These are phyloP conservation scores for Pisolithus albus DNA, from an alignment of 768 basidiomycete genomes.

Conservation along the genomic window DNA sequence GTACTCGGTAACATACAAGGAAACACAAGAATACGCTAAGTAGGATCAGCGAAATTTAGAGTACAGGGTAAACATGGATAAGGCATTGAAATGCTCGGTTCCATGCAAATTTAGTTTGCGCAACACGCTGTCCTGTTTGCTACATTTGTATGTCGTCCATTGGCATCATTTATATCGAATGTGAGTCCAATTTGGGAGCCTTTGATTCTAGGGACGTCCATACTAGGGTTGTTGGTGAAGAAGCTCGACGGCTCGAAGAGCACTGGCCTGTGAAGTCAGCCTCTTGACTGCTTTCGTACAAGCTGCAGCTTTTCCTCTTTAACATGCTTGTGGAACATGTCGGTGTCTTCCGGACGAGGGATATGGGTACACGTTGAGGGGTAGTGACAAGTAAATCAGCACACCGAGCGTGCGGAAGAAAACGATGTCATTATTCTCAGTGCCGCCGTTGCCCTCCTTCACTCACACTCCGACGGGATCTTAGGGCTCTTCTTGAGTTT, in stretches of 20 bases:
- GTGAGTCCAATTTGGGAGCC: constrained; percentile 60
- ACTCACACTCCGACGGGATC: constrained; percentile 77
- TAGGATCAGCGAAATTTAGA: too few relatives aligned
- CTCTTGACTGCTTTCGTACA: too few relatives aligned
- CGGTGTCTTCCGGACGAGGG: too few relatives aligned
- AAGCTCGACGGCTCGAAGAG: constrained; percentile 78
- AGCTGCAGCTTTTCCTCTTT: too few relatives aligned
- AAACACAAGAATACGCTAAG: too few relatives aligned
- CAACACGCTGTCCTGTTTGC: constrained; percentile 13
- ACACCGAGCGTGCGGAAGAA: constrained; percentile 68
- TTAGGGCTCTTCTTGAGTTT: constrained; percentile 61
- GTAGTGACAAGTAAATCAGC: constrained; percentile 28
- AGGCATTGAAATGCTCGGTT: too few relatives aligned
- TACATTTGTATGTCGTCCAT: constrained; percentile 16
- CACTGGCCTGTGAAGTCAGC: neutral
- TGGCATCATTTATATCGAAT: constrained; percentile 30
- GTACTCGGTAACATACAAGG: too few relatives aligned
- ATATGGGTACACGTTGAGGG: too few relatives aligned
- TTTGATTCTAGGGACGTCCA: constrained; percentile 76
- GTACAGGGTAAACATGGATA: too few relatives aligned
- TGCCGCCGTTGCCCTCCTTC: constrained; percentile 45
- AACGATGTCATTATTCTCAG: constrained; percentile 74
- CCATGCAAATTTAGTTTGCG: constrained; percentile 3
- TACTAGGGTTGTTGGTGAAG: constrained; percentile 80
- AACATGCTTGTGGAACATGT: too few relatives aligned